Evolutionary conservation across 306 rosid species (phyloP).

Genomic region (Luffa aegyptiaca): DNA sequence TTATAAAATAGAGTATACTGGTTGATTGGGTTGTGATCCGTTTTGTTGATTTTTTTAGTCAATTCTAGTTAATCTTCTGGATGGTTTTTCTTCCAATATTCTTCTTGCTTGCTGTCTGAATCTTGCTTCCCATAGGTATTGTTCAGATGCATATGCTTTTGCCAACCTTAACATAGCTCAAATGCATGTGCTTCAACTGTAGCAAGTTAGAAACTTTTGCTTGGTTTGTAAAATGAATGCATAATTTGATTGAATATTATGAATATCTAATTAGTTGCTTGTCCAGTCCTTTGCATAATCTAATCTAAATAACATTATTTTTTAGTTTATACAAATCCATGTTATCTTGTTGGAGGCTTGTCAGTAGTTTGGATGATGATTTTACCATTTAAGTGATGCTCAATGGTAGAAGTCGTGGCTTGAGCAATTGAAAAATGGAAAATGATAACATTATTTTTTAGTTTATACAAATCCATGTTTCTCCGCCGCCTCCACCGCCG

Average conservation of each 20-base stretch:
- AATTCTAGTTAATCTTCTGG: background rate
- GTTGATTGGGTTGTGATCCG: background rate
- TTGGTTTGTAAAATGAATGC: background rate
- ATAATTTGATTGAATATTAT: background rate
- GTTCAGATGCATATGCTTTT: background rate
- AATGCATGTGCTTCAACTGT: background rate
- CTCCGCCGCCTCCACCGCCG: too few relatives aligned
- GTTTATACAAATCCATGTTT: too few relatives aligned
- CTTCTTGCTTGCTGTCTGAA: background rate
- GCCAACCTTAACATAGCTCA: background rate
- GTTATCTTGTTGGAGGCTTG: background rate
- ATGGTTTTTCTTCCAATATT: background rate
- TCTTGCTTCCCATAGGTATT: background rate
- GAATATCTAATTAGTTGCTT: background rate
- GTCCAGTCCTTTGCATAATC: background rate
- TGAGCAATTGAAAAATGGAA: background rate
- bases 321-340: background rate
- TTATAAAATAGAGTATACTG: background rate
- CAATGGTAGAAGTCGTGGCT: background rate
- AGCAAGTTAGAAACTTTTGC: background rate
- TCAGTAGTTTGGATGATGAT: background rate
- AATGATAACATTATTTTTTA: too few relatives aligned
- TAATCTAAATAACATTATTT: background rate
- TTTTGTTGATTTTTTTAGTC: background rate
- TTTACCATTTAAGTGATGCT: background rate